Conservation (phyloP, 169 alveolate genomes). For the Eimeria tenella region DNA sequence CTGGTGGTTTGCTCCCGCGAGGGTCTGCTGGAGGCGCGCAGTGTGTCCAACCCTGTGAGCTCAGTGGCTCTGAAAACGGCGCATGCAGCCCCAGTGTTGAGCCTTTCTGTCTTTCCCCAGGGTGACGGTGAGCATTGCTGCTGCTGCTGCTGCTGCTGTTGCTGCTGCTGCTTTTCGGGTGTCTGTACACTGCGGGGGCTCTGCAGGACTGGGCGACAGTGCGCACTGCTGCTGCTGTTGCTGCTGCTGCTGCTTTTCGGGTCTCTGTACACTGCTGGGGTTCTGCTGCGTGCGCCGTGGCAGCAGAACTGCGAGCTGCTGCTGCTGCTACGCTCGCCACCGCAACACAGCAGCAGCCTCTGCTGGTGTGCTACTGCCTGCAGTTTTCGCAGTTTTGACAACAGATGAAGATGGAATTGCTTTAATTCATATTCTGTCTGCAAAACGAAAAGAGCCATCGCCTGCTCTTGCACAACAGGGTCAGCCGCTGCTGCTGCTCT, state of each 20-base stretch:
- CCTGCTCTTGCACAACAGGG: not conserved
- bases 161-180: not conserved
- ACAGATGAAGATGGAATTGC: constrained; percentile 30
- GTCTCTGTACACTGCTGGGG: not conserved
- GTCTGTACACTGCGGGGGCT: not conserved
- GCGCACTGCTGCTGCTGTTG: not conserved
- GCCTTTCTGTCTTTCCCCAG: constrained; percentile 1
- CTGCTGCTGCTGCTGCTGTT: not conserved
- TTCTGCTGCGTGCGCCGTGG: not conserved
- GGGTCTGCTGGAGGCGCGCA: constrained; percentile 11
- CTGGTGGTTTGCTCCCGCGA: constrained; percentile 26
- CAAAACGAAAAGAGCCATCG: not conserved
- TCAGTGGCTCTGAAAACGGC: not conserved
- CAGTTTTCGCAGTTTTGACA: constrained; percentile 25
- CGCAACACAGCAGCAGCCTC: not conserved
- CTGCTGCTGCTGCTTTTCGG: not conserved
- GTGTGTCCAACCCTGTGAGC: not conserved
- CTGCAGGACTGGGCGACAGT: not conserved
- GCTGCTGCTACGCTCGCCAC: not conserved
- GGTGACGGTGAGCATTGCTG: constrained; percentile 16
- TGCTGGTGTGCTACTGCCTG: not conserved
- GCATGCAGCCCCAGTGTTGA: constrained; percentile 20
- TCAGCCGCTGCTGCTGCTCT: too few species aligned
- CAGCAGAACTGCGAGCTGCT: not conserved
- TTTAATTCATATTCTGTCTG: not conserved